phyloP scores from a whole-genome alignment of 805 yeast species.

The Millerozyma acaciae region DNA sequence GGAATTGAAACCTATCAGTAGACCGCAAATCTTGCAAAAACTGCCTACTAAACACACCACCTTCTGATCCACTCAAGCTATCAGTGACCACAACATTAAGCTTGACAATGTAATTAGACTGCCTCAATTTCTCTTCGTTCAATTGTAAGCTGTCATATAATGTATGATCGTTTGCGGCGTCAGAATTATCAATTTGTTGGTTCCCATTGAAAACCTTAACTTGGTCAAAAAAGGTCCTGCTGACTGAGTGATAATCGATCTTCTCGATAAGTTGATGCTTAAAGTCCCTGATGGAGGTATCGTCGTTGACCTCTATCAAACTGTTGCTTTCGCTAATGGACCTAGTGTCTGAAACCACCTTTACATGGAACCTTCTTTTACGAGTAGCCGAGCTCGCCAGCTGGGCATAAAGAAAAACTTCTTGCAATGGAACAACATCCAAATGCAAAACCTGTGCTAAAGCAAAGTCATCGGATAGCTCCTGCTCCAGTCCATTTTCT shows the following conservation, averaged over 20 bases:
- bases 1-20: slow-evolving; percentile 17
- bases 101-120: slow-evolving; percentile 8
- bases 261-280: slow-evolving; percentile 16
- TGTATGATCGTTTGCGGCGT: slow-evolving; percentile 1
- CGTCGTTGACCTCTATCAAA: slow-evolving; percentile 18
- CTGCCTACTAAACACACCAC: slow-evolving; percentile 23
- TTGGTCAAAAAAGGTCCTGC: slow-evolving; percentile 26
- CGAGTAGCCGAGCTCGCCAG: neutral
- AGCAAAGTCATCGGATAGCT: too few relatives aligned
- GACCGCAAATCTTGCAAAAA: slow-evolving; percentile 22
- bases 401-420: too few relatives aligned
- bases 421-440: slow-evolving; percentile 32
- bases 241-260: slow-evolving; percentile 18
- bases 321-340: slow-evolving; percentile 13
- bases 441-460: slow-evolving; percentile 14
- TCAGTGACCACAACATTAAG: slow-evolving; percentile 13
- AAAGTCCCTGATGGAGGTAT: slow-evolving; percentile 18
- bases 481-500: too few relatives aligned
- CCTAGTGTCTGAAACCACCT: slow-evolving; percentile 14
- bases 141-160: slow-evolving; percentile 11
- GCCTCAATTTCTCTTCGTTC: slow-evolving; percentile 7
- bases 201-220: slow-evolving; percentile 11
- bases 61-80: slow-evolving; percentile 14
- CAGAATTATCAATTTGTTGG: slow-evolving; percentile 3
- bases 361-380: slow-evolving; percentile 12